Evolutionary conservation across 2,329 filamentous ascomycete species (phyloP), one percentile per base, ranked within the genome.

Genomic region (Aspergillus fructus): DNA sequence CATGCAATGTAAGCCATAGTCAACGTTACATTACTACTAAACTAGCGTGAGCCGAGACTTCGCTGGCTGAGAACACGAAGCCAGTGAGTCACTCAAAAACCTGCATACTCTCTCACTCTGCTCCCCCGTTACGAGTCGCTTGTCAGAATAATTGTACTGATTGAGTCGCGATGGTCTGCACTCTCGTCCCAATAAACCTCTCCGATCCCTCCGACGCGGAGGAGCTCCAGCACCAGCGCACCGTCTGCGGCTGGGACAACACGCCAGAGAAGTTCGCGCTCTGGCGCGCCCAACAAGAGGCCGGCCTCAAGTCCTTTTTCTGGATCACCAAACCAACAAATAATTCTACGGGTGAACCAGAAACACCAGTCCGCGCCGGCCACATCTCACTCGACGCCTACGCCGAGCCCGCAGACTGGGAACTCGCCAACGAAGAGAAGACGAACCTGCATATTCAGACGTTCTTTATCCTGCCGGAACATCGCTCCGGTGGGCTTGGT

Each of bases 301-400:
- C 45, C 0, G 42, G 48, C 1, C 54, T 62, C 1, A 65, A 65
- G 45, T 58, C 59, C 9, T 59, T 65, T 27, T 65, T 65, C 54
- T 64, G 62, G 63, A 62, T 65, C 43, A 59, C 50, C 11, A 40
- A 56, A 8, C 17, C 55, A 17, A 34, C 34, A 12, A 6, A 7
- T n/a, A 1, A 24, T 2, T 30, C 30, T 7, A 24, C n/a, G 43
- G 3, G 24, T 15, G 19, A 30, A 30, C 37, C 19, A 8, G 30
- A 39, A 9, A 27, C 13, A 12, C 19, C 47, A 0, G 50, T 65
- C 40, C 65, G 60, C 19, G 60, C 57, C 2, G 68, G 69, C 19
- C 69, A 71, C 41, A 69, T 71, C 30, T 68, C 69, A 1, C 67
- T 71, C 24, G 67, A 70, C 39, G 53, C 64, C 12, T 63, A 63